Percentiles rank a stretch among this genome's conserved stretches.
Conservation (phyloP, 441 rosid species). For the Macaranga tanarius region DNA sequence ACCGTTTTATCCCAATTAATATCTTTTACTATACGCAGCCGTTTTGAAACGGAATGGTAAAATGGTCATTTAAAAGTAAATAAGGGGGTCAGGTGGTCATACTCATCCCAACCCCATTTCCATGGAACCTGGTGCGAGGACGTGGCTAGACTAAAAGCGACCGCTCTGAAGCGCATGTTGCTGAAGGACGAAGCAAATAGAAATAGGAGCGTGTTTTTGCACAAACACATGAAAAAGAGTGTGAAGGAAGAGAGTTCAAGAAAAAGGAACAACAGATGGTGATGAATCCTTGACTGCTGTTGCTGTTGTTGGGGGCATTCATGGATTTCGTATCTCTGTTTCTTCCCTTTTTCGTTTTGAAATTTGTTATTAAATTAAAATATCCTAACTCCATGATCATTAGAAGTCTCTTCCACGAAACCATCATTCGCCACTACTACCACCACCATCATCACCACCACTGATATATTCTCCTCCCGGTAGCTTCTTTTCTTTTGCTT, state of each 20-base stretch:
- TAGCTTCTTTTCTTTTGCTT: constrained; percentile 1
- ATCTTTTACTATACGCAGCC: neutral
- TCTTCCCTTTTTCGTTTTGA: constrained; percentile 47
- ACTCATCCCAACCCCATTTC: too few relatives aligned
- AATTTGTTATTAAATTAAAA: constrained; percentile 44
- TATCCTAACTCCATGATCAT: constrained; percentile 41
- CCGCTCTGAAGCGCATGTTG: neutral
- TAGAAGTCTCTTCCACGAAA: constrained; percentile 48
- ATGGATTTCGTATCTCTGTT: constrained; percentile 51
- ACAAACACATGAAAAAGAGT: neutral
- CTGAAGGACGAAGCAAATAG: constrained; percentile 22
- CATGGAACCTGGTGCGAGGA: neutral
- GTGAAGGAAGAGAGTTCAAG: neutral
- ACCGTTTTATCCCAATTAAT: neutral
- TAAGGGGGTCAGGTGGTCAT: neutral
- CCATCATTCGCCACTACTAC: constrained; percentile 26
- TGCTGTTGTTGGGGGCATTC: neutral
- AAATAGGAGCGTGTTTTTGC: constrained; percentile 1
- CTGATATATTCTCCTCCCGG: constrained; percentile 19
- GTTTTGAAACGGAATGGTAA: neutral
- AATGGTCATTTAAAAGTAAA: neutral
- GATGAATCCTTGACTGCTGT: neutral
- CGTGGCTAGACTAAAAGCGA: neutral
- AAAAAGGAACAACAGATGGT: neutral
- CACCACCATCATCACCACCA: constrained; percentile 31